Evolutionary conservation across 2,329 filamentous ascomycete genomes (phyloP).

Genomic region (Sphaerostilbella broomeana): DNA sequence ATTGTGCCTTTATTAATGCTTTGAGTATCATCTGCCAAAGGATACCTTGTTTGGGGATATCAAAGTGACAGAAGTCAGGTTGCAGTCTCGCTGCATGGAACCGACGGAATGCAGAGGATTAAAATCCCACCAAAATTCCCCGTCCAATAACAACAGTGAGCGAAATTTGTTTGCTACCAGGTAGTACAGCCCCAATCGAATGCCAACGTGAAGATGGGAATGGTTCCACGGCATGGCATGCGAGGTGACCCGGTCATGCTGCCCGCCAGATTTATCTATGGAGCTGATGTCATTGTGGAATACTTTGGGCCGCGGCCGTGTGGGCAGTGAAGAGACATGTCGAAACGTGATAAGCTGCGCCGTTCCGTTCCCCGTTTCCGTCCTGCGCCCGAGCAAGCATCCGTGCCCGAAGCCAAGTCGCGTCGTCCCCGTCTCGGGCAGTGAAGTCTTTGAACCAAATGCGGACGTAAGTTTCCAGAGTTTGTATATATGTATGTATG

Average conservation of each 20-base stretch:
- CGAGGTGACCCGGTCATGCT: conserved; percentile 11
- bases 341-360: conserved; percentile 5
- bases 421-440: background rate
- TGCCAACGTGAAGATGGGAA: background rate
- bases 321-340: conserved; percentile 5
- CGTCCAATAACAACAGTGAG: conserved; percentile 1
- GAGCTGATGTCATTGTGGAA: conserved; percentile 14
- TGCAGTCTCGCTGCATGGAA: conserved; percentile 6
- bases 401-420: conserved; percentile 6
- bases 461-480: background rate
- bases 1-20: background rate
- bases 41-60: conserved; percentile 1
- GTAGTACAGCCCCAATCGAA: conserved; percentile 7
- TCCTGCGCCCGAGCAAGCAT: conserved; percentile 7
- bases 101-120: conserved; percentile 3
- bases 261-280: conserved; percentile 4
- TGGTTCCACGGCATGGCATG: conserved; percentile 10
- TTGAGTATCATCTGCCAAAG: background rate
- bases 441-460: conserved; percentile 5
- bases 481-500: background rate
- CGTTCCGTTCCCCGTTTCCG: conserved; percentile 4
- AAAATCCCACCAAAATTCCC: background rate
- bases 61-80: conserved; percentile 11
- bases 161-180: background rate
- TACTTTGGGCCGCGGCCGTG: conserved; percentile 4